Base-by-base conservation (phyloP, 2,329 filamentous ascomycete species). In the Reticulascus tulasneorum region DNA sequence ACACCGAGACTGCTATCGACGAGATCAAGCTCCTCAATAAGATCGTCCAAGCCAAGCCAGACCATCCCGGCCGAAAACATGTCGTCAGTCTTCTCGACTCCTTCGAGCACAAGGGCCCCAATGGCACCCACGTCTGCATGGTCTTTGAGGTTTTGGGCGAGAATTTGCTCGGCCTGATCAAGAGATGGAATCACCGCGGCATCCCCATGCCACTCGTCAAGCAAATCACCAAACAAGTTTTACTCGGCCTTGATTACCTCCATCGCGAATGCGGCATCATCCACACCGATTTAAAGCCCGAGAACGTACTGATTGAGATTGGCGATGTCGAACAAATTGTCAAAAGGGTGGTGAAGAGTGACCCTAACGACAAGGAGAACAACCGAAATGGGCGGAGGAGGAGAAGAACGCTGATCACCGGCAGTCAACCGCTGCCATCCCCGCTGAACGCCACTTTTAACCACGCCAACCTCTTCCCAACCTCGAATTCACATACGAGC, bases 211-310 rank as follows among this genome's bases (percentile, higher is more conserved):
- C 87, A 12, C 75, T 98, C 11, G 93, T 97, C 59, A 96, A 96
- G 72, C 93, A 97, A 62, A 98, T 98, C 63, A 94, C 93, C 20
- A 97, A 97, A 64, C 93, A 98, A 66, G 93, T 97, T 9, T 74
- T 98, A 30, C 78, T 98, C 19, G 93, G 93, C 25, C 73, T 98
- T 46, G 93, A 98, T 63, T 97, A 97, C 59, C 76, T 98, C 24
- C 93, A 98, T 62, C 82, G 93, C 52, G 91, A 98, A 66, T 98
- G 93, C 64, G 93, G 93, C 56, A 97, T 98, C 66, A 96, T 98
- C 55, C 93, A 98, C 64, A 97, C 93, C 42, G 91, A 96, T 58
- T 68, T 97, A 50, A 96, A 98, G 64, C 93, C 93, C 30, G 93
- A 98, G 60, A 98, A 98, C 56, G 93, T 98, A 21, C 73, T 98